Evolutionary conservation across 345 rosid species (phyloP), one percentile per base, ranked within the genome.

Genomic region (Syzygium aqueum): DNA sequence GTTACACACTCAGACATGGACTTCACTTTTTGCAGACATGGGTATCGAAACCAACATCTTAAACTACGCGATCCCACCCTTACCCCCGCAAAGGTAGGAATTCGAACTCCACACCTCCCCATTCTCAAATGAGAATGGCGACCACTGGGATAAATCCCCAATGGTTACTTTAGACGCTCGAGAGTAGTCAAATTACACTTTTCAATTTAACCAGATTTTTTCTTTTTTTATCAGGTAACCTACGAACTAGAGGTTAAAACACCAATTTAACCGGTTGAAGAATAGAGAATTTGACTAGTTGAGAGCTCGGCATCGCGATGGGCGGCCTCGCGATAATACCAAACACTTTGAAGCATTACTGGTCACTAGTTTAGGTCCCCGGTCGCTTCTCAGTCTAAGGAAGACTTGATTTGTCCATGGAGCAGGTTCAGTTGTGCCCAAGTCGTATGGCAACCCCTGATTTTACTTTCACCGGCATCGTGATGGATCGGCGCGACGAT

Each of bases 401-500:
- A 67, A 33, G 23, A 19, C 1, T 67, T 17, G 37, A 23, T 19
- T 67, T 25, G 0, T 67, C 6, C 2, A 3, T 0, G 19, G 12
- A 67, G 78, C 8, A 17, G 22, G 78, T 46, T 33, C 2, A 10
- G 23, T 15, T 2, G 25, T 22, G 11, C 27, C 25, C 4, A 7
- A 3, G 4, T 54, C 12, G 11, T 19, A 19, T 22, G 2, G 6
- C 2, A 17, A 53, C 8, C 56, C 22, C 23, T 9, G 11, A 6
- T 54, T 0, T 22, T 22, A 22, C 27, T 54, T 19, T 14, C 49
- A 33, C 22, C 10, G 4, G 5, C 21, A 21, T 21, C 21, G 0
- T 19, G 25, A 21, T 3, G 3, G 13, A 12, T 8, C 17, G 12
- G 23, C 10, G 25, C 0, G 49, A 33, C 0, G 14, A 33, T 33